Conservation (phyloP, 345 rosid species). For the Eucalyptus regnans region DNA sequence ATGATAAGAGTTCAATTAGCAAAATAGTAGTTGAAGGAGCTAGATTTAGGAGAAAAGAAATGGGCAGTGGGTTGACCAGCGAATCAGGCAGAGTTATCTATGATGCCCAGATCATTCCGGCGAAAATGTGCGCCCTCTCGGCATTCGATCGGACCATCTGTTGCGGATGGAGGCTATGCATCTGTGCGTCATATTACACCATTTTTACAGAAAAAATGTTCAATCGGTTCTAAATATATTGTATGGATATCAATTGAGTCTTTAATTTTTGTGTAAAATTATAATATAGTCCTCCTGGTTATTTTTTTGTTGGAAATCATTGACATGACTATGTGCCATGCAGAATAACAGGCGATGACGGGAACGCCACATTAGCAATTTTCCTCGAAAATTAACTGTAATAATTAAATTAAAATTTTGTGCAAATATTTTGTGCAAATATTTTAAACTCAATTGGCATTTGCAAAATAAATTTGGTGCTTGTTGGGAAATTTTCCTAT, state of each 20-base stretch:
- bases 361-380: fast-evolving
- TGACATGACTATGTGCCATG: neutral
- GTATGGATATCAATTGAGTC: neutral
- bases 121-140: neutral
- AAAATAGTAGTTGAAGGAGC: neutral
- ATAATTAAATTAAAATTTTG: neutral
- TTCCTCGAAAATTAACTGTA: fast-evolving
- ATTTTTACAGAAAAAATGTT: neutral
- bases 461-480: fast-evolving
- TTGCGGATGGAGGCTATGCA: neutral
- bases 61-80: neutral
- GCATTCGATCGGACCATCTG: neutral
- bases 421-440: neutral
- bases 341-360: fast-evolving
- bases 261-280: neutral
- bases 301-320: fast-evolving
- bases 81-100: too few relatives aligned
- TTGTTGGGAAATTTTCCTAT: neutral
- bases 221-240: fast-evolving
- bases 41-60: neutral
- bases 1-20: neutral
- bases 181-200: neutral
- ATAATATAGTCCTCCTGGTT: fast-evolving
- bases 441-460: neutral
- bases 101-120: neutral